Percentiles rank a stretch among this genome's conserved stretches.
These are phyloP conservation scores for Pueraria montana DNA, from an alignment of 306 rosid genomes.

Conservation along the genomic window DNA sequence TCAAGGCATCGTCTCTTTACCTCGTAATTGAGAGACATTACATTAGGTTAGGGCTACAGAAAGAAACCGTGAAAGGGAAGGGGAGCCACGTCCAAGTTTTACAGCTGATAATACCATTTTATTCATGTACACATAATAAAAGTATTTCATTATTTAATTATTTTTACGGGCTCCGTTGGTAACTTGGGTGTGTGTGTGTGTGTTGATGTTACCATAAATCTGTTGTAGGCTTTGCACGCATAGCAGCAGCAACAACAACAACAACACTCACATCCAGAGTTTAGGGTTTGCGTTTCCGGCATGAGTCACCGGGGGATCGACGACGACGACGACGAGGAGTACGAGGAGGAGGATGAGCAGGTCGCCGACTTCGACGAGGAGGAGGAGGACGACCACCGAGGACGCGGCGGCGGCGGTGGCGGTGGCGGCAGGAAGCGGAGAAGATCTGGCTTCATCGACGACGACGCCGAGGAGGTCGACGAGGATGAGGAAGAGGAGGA, in stretches of 20 bases:
- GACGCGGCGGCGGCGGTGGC: constrained; percentile 40
- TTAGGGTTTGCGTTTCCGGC: constrained; percentile 46
- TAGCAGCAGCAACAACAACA: constrained; percentile 1
- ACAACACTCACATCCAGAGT: not conserved
- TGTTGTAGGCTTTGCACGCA: not conserved
- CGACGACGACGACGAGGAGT: constrained; percentile 69
- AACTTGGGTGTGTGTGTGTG: not conserved
- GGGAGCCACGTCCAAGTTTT: constrained; percentile 1
- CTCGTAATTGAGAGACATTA: not conserved
- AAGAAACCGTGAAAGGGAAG: not conserved
- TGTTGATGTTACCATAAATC: constrained; percentile 20
- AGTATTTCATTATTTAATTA: not conserved
- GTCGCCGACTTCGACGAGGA: constrained; percentile 69
- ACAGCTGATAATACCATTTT: not conserved
- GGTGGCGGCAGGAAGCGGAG: constrained; percentile 61
- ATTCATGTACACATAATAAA: not conserved
- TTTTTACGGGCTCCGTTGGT: not conserved
- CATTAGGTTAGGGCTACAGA: not conserved
- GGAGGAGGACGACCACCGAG: constrained; percentile 69
- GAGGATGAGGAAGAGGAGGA: constrained; percentile 79
- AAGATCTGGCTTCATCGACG: constrained; percentile 75
- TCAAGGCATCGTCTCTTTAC: not conserved
- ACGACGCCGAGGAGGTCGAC: constrained; percentile 84
- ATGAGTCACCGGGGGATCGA: constrained; percentile 65
- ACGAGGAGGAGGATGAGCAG: constrained; percentile 72